Evolutionary conservation across 2,329 filamentous ascomycete genomes (phyloP).

Genomic region (Fusarium phyllophilum): DNA sequence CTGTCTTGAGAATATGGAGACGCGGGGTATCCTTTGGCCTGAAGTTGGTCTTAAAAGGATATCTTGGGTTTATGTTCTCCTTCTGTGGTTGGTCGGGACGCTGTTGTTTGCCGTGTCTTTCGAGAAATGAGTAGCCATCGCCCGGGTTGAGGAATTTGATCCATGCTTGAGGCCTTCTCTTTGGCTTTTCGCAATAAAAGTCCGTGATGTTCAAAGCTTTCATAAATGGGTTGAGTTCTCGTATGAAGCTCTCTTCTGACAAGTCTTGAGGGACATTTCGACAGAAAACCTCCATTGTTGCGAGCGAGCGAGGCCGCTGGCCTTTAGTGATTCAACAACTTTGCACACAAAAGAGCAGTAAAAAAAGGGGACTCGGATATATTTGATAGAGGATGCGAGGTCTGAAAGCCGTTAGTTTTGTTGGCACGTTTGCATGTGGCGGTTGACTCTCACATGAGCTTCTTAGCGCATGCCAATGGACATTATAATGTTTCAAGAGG

Average conservation of each 20-base stretch:
- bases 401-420: background rate
- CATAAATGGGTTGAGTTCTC: constrained; percentile 55
- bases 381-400: background rate
- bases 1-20: constrained; percentile 44
- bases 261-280: constrained; percentile 55
- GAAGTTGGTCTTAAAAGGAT: background rate
- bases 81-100: background rate
- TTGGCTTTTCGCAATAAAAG: constrained; percentile 57
- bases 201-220: constrained; percentile 52
- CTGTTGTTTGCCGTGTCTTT: constrained; percentile 46
- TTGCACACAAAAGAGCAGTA: background rate
- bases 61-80: constrained; percentile 1
- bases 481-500: background rate
- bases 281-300: constrained; percentile 59
- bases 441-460: background rate
- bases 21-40: constrained; percentile 39
- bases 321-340: background rate
- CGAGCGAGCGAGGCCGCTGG: background rate
- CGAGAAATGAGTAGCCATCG: constrained; percentile 58
- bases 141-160: constrained; percentile 55
- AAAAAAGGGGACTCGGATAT: background rate
- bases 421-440: background rate
- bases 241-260: constrained; percentile 50
- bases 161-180: constrained; percentile 48
- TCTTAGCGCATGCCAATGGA: background rate